Conservation (phyloP, 768 basidiomycete species). For the Collybia mongolica region DNA sequence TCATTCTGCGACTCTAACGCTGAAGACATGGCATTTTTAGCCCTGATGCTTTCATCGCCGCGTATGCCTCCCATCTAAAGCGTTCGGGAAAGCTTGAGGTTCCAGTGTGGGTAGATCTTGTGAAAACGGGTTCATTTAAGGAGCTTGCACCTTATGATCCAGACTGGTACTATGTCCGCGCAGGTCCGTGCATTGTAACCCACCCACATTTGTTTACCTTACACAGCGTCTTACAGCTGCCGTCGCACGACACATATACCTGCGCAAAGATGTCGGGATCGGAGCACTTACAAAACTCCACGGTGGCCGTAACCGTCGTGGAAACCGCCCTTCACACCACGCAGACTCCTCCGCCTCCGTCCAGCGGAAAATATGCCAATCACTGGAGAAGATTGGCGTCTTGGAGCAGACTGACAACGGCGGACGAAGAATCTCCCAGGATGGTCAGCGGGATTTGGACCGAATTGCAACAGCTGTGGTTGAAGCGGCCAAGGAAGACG, state of each 20-base stretch:
- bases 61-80: conserved; percentile 95
- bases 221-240: conserved; percentile 57
- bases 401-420: conserved; percentile 92
- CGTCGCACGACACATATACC: conserved; percentile 98
- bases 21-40: conserved; percentile 39
- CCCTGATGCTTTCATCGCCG: conserved; percentile 90
- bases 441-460: conserved; percentile 94
- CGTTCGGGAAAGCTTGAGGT: conserved; percentile 99
- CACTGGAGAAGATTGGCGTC: conserved; percentile 98
- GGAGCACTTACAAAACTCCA: conserved; percentile 95
- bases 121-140: conserved; percentile 97
- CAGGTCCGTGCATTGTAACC: conserved; percentile 60
- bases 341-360: conserved; percentile 81
- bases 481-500: conserved; percentile 72
- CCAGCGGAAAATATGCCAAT: conserved; percentile 94
- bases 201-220: neutral
- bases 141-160: conserved; percentile 99
- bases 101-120: conserved; percentile 96
- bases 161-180: conserved; percentile 99
- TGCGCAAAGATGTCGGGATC: conserved; percentile 95
- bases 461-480: conserved; percentile 91
- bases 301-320: conserved; percentile 93
- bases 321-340: conserved; percentile 96
- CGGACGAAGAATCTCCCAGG: conserved; percentile 94
- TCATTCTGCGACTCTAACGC: conserved; percentile 13